Base-by-base conservation (phyloP, 306 rosid species). In the Corylus avellana region DNA sequence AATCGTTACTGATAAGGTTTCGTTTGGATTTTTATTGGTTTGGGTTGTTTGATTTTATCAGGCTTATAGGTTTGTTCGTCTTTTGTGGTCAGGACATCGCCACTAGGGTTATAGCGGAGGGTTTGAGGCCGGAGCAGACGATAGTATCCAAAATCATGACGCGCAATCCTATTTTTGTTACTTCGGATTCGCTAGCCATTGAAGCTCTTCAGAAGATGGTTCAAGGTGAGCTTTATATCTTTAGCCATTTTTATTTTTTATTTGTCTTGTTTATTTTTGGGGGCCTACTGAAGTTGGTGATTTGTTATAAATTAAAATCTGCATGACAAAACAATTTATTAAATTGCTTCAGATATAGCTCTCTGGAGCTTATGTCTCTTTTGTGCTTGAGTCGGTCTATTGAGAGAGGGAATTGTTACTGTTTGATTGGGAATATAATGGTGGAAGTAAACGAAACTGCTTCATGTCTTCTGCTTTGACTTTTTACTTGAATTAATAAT, bases 161-260 rank as follows among this genome's bases (percentile, higher is more conserved):
- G 1, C 80, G 96, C 62, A 92, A 87, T 85, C 98, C 98, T 49
- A 75, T 83, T 55, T 95, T 95, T 84, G 93, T 95, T 77, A 80
- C 92, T 39, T 86, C 98, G 0, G 98, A 92, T 84, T 84, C 93
- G 3, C 80, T 89, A 18, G 98, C 98, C 44, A 72, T 93, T 32
- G 99, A 95, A 63, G 98, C 99, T 71, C 96, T 93, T 75, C 98
- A 93, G 73, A 93, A 87, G 89, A 95, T 95, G 98, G 89, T 90
- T 55, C 96, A 91, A 69, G 98, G 99, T 93, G 70, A 73, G 92
- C 69, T 63, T 72, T 25, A 10, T 72, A 16, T 53, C 25, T 14
- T 7, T 67, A 14, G 6, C 27, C 47, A 3, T 22, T 25, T 51
- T 73, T 56, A 44, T 63, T 63, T 44, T 42, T 76, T 70, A 12